These are phyloP conservation scores for Podospora pseudopauciseta DNA, from an alignment of 495 filamentous ascomycete genomes.

Conservation along the genomic window DNA sequence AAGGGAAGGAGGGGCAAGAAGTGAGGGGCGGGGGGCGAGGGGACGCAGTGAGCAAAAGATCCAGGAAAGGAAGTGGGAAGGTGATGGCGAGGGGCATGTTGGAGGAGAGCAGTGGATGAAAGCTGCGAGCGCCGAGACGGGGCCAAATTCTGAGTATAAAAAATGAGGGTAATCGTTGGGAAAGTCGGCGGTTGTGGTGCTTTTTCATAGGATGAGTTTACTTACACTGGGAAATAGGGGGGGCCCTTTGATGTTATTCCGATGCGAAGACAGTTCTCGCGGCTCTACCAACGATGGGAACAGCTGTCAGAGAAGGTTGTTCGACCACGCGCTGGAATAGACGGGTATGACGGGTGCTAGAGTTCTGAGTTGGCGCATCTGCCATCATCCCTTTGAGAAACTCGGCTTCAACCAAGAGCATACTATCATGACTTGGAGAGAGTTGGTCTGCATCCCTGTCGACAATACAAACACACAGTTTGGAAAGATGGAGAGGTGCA, in stretches of 20 bases:
- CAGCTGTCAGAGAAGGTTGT: not conserved
- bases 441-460: not conserved
- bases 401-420: not conserved
- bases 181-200: not conserved
- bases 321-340: not conserved
- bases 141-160: no score
- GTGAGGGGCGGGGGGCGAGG: not conserved
- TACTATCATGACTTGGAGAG: not conserved
- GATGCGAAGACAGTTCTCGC: conserved; percentile 18
- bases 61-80: no score
- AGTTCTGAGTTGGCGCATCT: not conserved
- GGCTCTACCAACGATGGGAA: conserved; percentile 15
- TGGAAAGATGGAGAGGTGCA: no score
- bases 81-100: not conserved
- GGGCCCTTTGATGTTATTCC: conserved; percentile 2
- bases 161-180: not conserved
- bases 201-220: not conserved
- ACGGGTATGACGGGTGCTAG: not conserved
- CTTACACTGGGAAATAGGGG: conserved; percentile 26
- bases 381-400: not conserved
- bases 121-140: not conserved
- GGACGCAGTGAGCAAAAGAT: not conserved
- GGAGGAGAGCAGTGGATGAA: not conserved
- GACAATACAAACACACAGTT: not conserved
- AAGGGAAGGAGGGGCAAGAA: not conserved